phyloP scores from a whole-genome alignment of 768 basidiomycete genomes.

The Pholiota molesta region DNA sequence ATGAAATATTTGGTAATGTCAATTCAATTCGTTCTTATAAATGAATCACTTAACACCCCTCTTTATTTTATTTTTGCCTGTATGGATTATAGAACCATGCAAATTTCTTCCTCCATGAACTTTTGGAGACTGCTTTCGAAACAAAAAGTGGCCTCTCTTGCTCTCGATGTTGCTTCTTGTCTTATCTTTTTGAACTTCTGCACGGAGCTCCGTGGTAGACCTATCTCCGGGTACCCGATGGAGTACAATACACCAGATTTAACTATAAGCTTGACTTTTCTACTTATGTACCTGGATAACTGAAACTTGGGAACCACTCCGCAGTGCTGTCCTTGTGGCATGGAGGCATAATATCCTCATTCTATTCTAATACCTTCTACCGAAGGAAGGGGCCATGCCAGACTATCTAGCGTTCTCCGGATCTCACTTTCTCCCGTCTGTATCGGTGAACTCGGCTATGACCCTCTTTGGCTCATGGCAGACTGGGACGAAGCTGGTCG shows the following conservation, averaged over 20 bases:
- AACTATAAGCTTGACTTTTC: background rate
- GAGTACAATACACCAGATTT: background rate
- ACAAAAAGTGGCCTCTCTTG: too few relatives aligned
- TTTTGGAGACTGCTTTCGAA: too few relatives aligned
- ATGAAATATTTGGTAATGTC: too few relatives aligned
- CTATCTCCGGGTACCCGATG: background rate
- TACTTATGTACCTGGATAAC: background rate
- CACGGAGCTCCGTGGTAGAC: background rate
- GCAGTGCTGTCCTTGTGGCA: background rate
- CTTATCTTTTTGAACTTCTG: background rate
- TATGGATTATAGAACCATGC: too few relatives aligned
- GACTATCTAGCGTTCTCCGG: background rate
- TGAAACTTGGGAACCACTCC: background rate
- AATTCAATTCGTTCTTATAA: too few relatives aligned
- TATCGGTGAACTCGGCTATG: background rate
- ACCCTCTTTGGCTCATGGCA: background rate
- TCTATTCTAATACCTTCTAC: background rate
- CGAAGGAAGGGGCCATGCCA: background rate
- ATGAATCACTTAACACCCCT: too few relatives aligned
- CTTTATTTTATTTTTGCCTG: too few relatives aligned
- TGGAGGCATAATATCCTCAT: background rate
- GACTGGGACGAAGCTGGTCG: background rate
- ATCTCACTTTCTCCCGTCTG: background rate
- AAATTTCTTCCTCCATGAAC: too few relatives aligned
- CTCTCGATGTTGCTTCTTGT: background rate